These are phyloP conservation scores for Rubus parviflorus DNA, from an alignment of 306 rosid genomes.

Conservation along the genomic window DNA sequence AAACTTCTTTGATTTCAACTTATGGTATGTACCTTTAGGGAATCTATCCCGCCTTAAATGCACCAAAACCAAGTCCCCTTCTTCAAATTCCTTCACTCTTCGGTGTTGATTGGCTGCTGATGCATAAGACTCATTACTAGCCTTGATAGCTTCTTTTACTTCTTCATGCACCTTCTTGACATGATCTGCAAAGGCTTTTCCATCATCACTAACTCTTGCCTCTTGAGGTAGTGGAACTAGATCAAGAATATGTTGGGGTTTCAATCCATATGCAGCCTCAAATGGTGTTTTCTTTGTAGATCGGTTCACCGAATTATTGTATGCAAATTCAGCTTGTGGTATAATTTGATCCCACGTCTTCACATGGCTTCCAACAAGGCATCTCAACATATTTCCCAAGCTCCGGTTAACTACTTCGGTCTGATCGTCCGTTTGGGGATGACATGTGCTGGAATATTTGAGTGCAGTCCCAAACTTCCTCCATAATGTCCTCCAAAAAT, in stretches of 20 bases:
- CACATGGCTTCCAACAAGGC: not conserved
- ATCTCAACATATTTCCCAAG: not conserved
- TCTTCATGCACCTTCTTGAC: not conserved
- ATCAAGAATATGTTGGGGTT: not conserved
- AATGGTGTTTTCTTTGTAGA: not conserved
- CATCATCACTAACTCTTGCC: not conserved
- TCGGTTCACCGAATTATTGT: not conserved
- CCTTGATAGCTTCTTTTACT: not conserved
- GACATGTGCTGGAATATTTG: not conserved
- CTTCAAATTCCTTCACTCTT: not conserved
- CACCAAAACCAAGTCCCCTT: not conserved
- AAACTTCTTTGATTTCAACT: not conserved
- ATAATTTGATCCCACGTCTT: not conserved
- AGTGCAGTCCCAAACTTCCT: not conserved
- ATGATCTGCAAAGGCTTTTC: not conserved
- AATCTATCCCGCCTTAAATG: not conserved
- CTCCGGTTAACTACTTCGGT: not conserved
- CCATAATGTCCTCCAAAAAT: not conserved
- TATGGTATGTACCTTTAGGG: not conserved
- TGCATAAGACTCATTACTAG: slow-evolving; percentile 3
- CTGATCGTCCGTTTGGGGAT: not conserved
- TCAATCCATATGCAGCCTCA: not conserved
- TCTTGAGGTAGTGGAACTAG: not conserved
- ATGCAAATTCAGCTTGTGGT: not conserved
- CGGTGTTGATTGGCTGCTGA: not conserved